These are phyloP conservation scores for Vachellia pachyceras DNA, from an alignment of 306 rosid genomes.

Conservation along the genomic window DNA sequence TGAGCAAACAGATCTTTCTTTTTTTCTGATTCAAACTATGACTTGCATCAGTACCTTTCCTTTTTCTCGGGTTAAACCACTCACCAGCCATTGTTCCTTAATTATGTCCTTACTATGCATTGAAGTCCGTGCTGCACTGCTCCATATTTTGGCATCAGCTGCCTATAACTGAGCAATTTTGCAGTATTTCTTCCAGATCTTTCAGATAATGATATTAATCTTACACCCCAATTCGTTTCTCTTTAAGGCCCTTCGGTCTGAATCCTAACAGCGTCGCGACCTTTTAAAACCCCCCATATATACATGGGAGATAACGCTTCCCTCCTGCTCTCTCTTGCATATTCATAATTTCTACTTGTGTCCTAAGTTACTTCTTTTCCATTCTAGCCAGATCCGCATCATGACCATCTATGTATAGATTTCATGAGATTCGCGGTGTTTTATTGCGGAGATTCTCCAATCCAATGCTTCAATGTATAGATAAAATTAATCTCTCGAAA, in stretches of 20 bases:
- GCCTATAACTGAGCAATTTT: slow-evolving; percentile 44
- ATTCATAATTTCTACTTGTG: slow-evolving; percentile 4
- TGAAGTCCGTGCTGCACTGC: slow-evolving; percentile 65
- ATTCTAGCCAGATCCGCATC: slow-evolving; percentile 25
- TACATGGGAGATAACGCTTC: slow-evolving; percentile 44
- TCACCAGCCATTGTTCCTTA: slow-evolving; percentile 84
- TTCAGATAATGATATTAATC: slow-evolving; percentile 38
- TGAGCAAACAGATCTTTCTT: slow-evolving; percentile 9
- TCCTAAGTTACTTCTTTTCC: slow-evolving; percentile 25
- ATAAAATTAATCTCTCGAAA: not conserved
- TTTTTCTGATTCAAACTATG: slow-evolving; percentile 59
- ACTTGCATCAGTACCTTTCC: slow-evolving; percentile 55
- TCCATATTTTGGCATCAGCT: slow-evolving; percentile 45
- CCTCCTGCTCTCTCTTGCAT: slow-evolving; percentile 24
- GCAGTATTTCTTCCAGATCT: slow-evolving; percentile 51
- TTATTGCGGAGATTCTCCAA: not conserved
- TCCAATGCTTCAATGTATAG: not conserved
- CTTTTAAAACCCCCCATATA: slow-evolving; percentile 38
- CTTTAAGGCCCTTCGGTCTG: slow-evolving; percentile 37
- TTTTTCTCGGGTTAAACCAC: slow-evolving; percentile 76
- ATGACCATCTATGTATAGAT: not conserved
- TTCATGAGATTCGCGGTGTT: slow-evolving; percentile 3
- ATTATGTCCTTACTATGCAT: slow-evolving; percentile 62
- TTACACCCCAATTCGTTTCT: slow-evolving; percentile 28
- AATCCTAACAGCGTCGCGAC: slow-evolving; percentile 33